Base-by-base conservation (phyloP, 148 eudicot species). In the Spergularia bocconei region DNA sequence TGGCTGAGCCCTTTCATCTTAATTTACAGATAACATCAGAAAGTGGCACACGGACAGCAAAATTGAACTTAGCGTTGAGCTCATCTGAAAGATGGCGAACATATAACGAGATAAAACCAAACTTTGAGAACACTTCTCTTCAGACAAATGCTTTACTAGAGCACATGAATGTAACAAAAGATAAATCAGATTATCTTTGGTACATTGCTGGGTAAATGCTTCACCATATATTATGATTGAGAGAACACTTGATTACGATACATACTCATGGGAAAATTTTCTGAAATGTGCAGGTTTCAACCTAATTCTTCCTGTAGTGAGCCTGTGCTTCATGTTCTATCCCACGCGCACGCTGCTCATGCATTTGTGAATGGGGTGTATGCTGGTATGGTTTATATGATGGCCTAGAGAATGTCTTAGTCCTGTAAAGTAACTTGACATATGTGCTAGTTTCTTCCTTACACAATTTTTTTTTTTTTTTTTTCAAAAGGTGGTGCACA, bases 161-260 rank as follows among this genome's bases (percentile, higher is more conserved):
- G 72, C 89, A 87, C 47, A 84, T 80, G 81, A 82, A 82, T 68
- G 71, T 76, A 51, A 82, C 87, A 17, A 87, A 87, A 75, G 89
- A 82, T 74, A 70, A 73, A 78, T 87, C 87, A 20, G 89, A 87
- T 77, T 87, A 87, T 60, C 86, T 87, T 39, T 87, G 87, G 89
- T 87, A 82, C 75, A 80, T 79, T 53, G 67, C 74, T 62, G 80
- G 87, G 89, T 86, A 80, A 20, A 25, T 57, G 25, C 41, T 63
- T 38, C 36, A 4, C 25, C 15, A 55, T 19, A 19, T 19, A 25
- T 19, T 15, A 20, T 50, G 0, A 55, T 44, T 29, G 36, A 44
- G 10, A 44, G 48, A 44, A 44, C 8, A 17, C 19, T 57, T 7
- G 60, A n/a, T 29, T 11, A 21, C 14, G 25, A 11, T 58, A 4